A percentile compares a stretch with the other conserved stretches of the same genome.
Conservation (phyloP, 345 rosid genomes). For the Syzygium oleosum region DNA sequence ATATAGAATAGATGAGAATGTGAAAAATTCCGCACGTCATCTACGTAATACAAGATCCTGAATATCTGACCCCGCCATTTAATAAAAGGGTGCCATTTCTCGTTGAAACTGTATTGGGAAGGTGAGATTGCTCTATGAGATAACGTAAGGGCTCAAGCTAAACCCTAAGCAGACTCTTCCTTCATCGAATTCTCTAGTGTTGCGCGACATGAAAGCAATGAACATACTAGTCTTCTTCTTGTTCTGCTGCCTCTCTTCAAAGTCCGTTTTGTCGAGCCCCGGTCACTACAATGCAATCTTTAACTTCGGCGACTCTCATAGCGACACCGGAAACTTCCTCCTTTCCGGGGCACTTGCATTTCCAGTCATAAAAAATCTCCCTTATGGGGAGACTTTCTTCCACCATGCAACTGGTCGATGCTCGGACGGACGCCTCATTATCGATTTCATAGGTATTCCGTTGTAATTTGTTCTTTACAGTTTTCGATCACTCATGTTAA, state of each 20-base stretch:
- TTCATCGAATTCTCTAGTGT: not conserved
- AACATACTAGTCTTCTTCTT: not conserved
- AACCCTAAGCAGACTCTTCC: not conserved
- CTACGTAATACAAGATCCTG: not conserved
- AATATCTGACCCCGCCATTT: not conserved
- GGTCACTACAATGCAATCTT: not conserved
- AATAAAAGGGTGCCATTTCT: not conserved
- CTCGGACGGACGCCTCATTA: not conserved
- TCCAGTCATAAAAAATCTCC: constrained; percentile 11
- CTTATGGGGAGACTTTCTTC: constrained; percentile 51
- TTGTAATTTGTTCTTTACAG: not conserved
- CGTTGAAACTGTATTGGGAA: not conserved
- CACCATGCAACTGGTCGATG: constrained; percentile 32
- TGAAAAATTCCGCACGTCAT: not conserved
- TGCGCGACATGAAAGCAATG: not conserved
- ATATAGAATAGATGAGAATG: not conserved
- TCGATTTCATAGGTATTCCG: constrained; percentile 25
- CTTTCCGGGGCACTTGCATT: not conserved
- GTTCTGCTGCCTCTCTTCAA: not conserved
- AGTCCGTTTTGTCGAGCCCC: not conserved
- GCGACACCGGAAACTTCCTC: not conserved
- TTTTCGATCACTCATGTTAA: too few relatives aligned
- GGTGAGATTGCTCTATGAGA: not conserved
- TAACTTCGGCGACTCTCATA: not conserved
- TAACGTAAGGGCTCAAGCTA: not conserved